Evolutionary conservation across 257 asterid species (phyloP).

Genomic region (Solanum bulbocastanum): DNA sequence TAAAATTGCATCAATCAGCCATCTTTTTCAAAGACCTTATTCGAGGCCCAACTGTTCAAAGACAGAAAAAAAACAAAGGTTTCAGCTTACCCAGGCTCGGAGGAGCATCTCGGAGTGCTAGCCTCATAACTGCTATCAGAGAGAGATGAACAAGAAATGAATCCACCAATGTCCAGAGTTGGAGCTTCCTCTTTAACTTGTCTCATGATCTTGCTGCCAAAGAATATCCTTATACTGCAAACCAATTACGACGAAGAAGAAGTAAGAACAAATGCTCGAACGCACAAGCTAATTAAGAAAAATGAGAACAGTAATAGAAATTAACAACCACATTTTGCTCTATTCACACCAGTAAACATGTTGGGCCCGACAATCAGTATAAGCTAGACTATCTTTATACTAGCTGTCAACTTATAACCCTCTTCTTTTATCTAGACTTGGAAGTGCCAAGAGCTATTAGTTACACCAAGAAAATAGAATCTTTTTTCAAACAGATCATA

Average conservation of each 20-base stretch:
- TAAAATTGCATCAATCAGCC: neutral
- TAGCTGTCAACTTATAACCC: neutral
- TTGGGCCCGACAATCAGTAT: neutral
- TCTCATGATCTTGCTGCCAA: slow-evolving; percentile 21
- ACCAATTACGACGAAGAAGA: neutral
- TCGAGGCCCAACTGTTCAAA: neutral
- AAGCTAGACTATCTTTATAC: neutral
- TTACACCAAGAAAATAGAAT: neutral
- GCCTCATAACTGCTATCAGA: slow-evolving; percentile 35
- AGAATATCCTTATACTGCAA: slow-evolving; percentile 4
- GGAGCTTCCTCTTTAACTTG: slow-evolving; percentile 26
- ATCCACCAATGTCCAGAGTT: neutral
- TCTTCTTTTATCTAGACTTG: neutral
- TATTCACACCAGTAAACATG: neutral
- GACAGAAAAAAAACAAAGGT: neutral
- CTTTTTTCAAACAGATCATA: neutral
- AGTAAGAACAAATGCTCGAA: neutral
- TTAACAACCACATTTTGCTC: neutral
- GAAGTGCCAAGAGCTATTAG: neutral
- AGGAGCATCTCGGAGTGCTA: slow-evolving; percentile 25
- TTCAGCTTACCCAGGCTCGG: slow-evolving; percentile 30
- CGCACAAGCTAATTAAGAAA: neutral
- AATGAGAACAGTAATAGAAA: neutral
- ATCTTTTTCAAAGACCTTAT: neutral
- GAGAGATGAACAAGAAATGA: slow-evolving; percentile 15